A percentile compares a stretch with the other conserved stretches of the same genome.
Evolutionary conservation across 257 asterid species (phyloP).

Genomic region (Nicotiana sylvestris): DNA sequence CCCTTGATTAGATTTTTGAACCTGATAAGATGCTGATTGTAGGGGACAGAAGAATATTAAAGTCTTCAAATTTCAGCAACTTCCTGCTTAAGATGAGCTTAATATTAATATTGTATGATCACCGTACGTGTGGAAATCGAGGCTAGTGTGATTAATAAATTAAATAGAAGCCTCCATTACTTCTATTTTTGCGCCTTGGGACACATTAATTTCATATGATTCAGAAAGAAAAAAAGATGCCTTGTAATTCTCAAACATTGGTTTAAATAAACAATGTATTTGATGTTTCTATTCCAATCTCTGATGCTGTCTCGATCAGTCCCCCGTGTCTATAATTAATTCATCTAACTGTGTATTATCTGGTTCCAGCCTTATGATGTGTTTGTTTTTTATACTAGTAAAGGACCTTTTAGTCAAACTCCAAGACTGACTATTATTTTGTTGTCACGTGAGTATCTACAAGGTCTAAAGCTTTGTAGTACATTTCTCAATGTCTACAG

Average conservation of each 20-base stretch:
- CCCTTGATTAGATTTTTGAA: conserved; percentile 15
- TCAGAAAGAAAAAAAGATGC: conserved; percentile 28
- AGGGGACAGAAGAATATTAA: conserved; percentile 25
- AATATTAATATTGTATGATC: conserved; percentile 19
- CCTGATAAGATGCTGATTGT: conserved; percentile 38
- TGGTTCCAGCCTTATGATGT: conserved; percentile 58
- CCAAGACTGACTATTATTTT: conserved; percentile 35
- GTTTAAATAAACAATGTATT: conserved; percentile 34
- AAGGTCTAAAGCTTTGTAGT: conserved; percentile 15
- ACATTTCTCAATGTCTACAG: conserved; percentile 24
- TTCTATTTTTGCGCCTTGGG: conserved; percentile 53
- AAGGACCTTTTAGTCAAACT: conserved; percentile 33
- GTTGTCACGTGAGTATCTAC: conserved; percentile 61
- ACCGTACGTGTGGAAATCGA: conserved; percentile 35
- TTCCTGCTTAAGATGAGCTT: conserved; percentile 28
- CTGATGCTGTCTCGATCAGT: conserved; percentile 45
- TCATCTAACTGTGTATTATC: conserved; percentile 32
- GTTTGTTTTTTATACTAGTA: conserved; percentile 33
- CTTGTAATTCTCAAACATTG: conserved; percentile 37
- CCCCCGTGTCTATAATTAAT: conserved; percentile 18
- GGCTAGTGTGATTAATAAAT: conserved; percentile 26
- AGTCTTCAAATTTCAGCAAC: conserved; percentile 17
- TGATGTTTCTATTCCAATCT: conserved; percentile 84
- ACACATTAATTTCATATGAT: conserved; percentile 67
- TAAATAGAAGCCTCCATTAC: conserved; percentile 57